Base-by-base conservation (phyloP, 2,329 filamentous ascomycete genomes). In the Immersiporthe knoxdaviesiana region DNA sequence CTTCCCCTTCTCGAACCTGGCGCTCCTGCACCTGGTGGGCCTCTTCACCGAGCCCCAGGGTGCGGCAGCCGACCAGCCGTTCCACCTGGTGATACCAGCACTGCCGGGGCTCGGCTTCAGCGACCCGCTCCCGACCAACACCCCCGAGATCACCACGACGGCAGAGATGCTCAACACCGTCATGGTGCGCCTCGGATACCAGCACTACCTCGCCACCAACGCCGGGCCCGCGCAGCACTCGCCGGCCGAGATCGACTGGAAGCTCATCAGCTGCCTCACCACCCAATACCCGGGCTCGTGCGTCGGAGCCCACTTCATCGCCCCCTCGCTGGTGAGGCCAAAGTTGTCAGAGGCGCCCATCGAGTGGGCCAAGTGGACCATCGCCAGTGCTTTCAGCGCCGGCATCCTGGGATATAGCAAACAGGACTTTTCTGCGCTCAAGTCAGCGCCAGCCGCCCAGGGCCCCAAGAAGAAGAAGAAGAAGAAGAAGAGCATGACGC, bases 101-200 rank as follows among this genome's bases (percentile, higher is more conserved):
- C 82, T 92, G 27, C 89, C 90, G 0, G 90, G 89, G 0, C 81
- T 90, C 60, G 90, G 88, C 21, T 92, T 92, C 74, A 91, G 89
- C 76, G 89, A 91, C 76, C 81, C 88, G 2, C 81, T 90, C 52
- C 80, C 82, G 0, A 81, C 81, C 67, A 83, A 84, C 62, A 78
- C 78, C 10, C 81, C 84, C 74, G 82, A 84, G n/a, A 77, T 88
- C 67, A 75, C 80, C 7, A 80, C 83, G 16, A 87, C 87, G 0
- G 88, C 87, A 0, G 81, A 82, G 1, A 77, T 90, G 16, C 83
- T 91, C 65, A 80, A 90, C 74, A 77, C 74, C 0, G 74, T 92
- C 67, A 92, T 92, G 90, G 77, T 77, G 63, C 81, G 85, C 37
- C 78, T 92, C 8, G 85, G 83, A 1, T 92, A 92, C 74, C 71